Percentiles rank a stretch among this genome's conserved stretches.
phyloP scores from a whole-genome alignment of 2,329 filamentous ascomycete genomes.

The Ascochyta koolunga region DNA sequence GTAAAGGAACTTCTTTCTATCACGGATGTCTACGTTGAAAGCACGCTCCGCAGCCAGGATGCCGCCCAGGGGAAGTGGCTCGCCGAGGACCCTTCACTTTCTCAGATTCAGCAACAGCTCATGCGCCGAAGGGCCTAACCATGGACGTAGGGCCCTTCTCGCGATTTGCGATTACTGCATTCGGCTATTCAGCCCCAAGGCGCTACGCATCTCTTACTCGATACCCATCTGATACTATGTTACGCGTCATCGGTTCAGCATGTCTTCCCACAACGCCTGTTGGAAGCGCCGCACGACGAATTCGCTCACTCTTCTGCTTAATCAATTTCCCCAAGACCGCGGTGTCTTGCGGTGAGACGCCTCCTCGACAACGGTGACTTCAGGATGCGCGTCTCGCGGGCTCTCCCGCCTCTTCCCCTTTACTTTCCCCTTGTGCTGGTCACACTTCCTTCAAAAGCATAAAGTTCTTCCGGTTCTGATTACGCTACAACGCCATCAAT shows the following conservation, averaged over 20 bases:
- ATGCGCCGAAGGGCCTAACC: slow-evolving; percentile 35
- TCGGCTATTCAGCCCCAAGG: slow-evolving; percentile 15
- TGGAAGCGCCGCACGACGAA: not conserved
- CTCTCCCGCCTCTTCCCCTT: not conserved
- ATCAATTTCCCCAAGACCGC: slow-evolving; percentile 7
- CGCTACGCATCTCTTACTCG: slow-evolving; percentile 21
- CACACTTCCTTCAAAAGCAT: slow-evolving; percentile 12
- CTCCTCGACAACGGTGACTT: not conserved
- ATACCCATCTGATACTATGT: slow-evolving; percentile 25
- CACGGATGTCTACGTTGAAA: slow-evolving; percentile 63
- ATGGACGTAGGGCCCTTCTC: slow-evolving; percentile 7
- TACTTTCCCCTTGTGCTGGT: slow-evolving; percentile 10
- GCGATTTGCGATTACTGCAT: slow-evolving; percentile 9
- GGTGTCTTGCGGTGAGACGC: slow-evolving; percentile 11
- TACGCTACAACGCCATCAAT: slow-evolving; percentile 5
- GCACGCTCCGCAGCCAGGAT: slow-evolving; percentile 62
- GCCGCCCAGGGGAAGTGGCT: slow-evolving; percentile 65
- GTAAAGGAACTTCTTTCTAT: slow-evolving; percentile 62
- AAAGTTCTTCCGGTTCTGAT: slow-evolving; percentile 2
- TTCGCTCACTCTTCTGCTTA: not conserved
- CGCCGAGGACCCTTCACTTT: slow-evolving; percentile 63
- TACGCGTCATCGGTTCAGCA: slow-evolving; percentile 16
- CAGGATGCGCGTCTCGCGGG: slow-evolving; percentile 10
- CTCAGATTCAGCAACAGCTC: slow-evolving; percentile 53
- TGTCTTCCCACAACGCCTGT: not conserved